Percentiles rank a stretch among this genome's conserved stretches.
Evolutionary conservation across 495 filamentous ascomycete genomes (phyloP).

Genomic region (Tricharina praecox): DNA sequence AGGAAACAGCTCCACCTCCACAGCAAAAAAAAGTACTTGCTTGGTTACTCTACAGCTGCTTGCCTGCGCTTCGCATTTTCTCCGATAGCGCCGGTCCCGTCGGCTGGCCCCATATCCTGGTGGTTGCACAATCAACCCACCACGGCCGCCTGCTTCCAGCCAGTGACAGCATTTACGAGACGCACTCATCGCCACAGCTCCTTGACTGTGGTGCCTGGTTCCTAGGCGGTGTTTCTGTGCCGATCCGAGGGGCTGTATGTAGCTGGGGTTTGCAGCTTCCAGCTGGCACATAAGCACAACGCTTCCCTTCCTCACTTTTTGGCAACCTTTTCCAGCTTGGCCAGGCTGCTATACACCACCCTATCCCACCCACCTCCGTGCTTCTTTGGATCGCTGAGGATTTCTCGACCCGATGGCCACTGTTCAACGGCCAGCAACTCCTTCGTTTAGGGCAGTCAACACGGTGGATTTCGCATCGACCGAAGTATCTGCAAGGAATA

Average conservation of each 20-base stretch:
- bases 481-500: background rate
- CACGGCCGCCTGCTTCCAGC: constrained; percentile 3
- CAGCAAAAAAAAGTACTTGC: too few species aligned
- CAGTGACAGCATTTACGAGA: constrained; percentile 5
- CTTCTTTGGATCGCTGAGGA: too few species aligned
- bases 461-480: background rate
- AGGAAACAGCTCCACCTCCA: too few species aligned
- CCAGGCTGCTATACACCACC: too few species aligned
- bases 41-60: too few species aligned
- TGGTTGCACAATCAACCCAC: constrained; percentile 4
- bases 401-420: background rate
- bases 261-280: constrained; percentile 5
- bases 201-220: constrained; percentile 8
- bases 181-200: constrained; percentile 18
- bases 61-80: constrained; percentile 7
- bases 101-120: constrained; percentile 1
- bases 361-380: too few species aligned
- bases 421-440: constrained; percentile 3
- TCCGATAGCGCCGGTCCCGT: constrained; percentile 6
- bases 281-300: constrained; percentile 5
- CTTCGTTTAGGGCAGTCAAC: constrained; percentile 3
- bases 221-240: constrained; percentile 15
- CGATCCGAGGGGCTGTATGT: constrained; percentile 1
- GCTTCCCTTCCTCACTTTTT: background rate
- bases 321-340: background rate